These are phyloP conservation scores for Leishmania tropica DNA, from an alignment of 208 protist species.

Conservation along the genomic window DNA sequence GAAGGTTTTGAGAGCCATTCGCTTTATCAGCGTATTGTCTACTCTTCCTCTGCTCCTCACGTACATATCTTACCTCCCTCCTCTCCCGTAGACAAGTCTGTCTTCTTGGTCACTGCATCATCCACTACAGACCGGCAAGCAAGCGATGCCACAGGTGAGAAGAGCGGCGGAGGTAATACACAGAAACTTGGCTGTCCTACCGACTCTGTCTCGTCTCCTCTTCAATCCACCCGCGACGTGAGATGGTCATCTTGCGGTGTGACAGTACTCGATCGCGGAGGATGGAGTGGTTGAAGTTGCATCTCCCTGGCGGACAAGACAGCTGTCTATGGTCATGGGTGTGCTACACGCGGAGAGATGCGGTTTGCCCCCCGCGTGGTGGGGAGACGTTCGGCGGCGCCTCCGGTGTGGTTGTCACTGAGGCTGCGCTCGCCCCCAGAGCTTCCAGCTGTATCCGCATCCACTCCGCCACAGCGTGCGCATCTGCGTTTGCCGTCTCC, in stretches of 20 bases:
- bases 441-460: slow-evolving; percentile 6
- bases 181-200: neutral
- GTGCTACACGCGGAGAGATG: neutral
- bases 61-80: neutral
- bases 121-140: neutral
- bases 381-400: neutral
- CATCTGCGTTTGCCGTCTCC: neutral
- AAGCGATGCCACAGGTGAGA: neutral
- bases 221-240: neutral
- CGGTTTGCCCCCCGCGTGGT: neutral
- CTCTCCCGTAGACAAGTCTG: neutral
- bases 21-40: neutral
- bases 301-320: neutral
- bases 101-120: neutral
- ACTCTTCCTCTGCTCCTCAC: neutral
- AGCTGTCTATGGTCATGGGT: neutral
- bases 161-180: neutral
- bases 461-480: neutral
- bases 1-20: neutral
- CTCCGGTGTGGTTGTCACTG: neutral
- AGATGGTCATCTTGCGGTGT: neutral
- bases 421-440: neutral
- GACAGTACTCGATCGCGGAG: neutral
- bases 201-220: neutral
- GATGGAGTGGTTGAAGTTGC: neutral